A percentile compares a stretch with the other conserved stretches of the same genome.
These are phyloP conservation scores for Plantago elongata DNA, from an alignment of 257 asterid species.

Conservation along the genomic window DNA sequence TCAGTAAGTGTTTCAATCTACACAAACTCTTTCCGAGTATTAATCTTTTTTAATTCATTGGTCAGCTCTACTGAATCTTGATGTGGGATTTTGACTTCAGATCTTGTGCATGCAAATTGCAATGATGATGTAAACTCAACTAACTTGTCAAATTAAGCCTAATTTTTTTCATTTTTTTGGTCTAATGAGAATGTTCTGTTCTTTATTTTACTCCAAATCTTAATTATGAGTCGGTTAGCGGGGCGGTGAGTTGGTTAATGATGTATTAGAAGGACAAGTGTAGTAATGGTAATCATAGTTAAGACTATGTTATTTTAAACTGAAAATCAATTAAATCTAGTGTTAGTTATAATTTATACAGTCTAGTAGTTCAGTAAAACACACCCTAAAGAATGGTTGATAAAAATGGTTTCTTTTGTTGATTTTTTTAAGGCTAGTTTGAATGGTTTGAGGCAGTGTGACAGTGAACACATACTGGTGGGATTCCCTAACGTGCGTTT, in stretches of 20 bases:
- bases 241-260: neutral
- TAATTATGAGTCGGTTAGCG: constrained; percentile 1
- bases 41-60: too few species aligned
- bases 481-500: constrained; percentile 54
- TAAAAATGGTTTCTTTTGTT: constrained; percentile 4
- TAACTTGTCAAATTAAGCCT: neutral
- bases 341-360: too few species aligned
- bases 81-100: constrained; percentile 35
- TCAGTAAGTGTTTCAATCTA: constrained; percentile 52
- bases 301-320: too few species aligned
- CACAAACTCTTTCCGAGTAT: neutral
- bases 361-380: too few species aligned
- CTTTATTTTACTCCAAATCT: neutral
- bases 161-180: neutral
- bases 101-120: constrained; percentile 26
- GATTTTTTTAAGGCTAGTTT: neutral
- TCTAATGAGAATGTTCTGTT: constrained; percentile 4
- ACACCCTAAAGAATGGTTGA: neutral
- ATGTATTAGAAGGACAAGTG: constrained; percentile 13
- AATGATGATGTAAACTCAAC: constrained; percentile 14
- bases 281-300: neutral
- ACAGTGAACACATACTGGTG: constrained; percentile 26
- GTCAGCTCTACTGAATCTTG: neutral
- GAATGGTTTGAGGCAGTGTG: constrained; percentile 21
- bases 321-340: too few species aligned